Evolutionary conservation across 768 basidiomycete genomes (phyloP).

Genomic region (Tephrocybe sp.): DNA sequence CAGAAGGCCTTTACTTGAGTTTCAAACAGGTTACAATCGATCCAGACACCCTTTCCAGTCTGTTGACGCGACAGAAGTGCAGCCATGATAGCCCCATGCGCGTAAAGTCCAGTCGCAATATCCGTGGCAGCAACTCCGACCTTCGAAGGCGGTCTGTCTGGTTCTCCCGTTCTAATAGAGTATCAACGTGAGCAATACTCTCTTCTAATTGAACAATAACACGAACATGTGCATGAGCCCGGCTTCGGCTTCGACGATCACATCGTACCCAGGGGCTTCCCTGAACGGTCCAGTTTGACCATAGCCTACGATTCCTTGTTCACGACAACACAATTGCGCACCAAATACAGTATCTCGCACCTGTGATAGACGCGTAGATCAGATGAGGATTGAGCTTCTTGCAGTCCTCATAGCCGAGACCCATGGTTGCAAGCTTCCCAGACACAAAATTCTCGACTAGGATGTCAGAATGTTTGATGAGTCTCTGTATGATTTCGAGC

Average conservation of each 20-base stretch:
- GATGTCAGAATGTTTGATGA: conserved; percentile 77
- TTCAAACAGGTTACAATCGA: conserved; percentile 93
- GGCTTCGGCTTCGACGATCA: conserved; percentile 84
- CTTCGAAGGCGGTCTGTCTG: conserved; percentile 83
- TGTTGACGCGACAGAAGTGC: conserved; percentile 78
- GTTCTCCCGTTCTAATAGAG: conserved; percentile 75
- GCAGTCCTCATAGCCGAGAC: conserved; percentile 86
- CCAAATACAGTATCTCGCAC: conserved; percentile 36
- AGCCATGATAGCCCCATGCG: conserved; percentile 92
- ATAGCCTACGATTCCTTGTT: conserved; percentile 27
- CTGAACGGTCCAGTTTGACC: conserved; percentile 88
- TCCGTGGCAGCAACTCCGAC: conserved; percentile 96
- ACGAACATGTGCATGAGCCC: conserved; percentile 92
- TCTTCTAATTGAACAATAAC: conserved; percentile 3
- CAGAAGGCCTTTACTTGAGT: conserved; percentile 58
- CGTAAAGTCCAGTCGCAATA: conserved; percentile 84
- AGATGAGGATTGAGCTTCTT: conserved; percentile 72
- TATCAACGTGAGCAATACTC: not conserved
- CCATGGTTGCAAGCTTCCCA: conserved; percentile 82
- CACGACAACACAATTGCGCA: not conserved
- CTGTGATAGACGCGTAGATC: conserved; percentile 89
- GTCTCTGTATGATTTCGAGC: conserved; percentile 66
- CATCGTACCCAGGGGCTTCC: conserved; percentile 85
- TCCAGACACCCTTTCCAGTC: conserved; percentile 87
- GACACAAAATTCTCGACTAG: conserved; percentile 88